Evolutionary conservation across 1,139 yeast genomes (phyloP).

Genomic region (Kodamaea alishanica): DNA sequence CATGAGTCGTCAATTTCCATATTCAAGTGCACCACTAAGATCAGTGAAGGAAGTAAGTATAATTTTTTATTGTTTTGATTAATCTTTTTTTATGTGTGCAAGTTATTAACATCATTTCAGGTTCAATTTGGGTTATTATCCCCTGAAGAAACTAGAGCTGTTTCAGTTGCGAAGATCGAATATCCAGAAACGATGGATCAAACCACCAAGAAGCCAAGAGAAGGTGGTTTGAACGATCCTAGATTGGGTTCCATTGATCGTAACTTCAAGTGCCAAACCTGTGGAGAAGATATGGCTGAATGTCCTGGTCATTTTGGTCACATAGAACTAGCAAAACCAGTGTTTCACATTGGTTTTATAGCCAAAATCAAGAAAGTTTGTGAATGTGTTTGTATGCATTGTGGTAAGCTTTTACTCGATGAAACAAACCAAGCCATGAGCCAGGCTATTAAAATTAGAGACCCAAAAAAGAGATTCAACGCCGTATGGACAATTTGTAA

Average conservation of each 20-base stretch:
- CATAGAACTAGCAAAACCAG: slow-evolving; percentile 96
- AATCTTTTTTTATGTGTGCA: neutral
- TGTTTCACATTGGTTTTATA: slow-evolving; percentile 93
- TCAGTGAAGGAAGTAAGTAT: slow-evolving; percentile 82
- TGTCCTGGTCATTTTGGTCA: slow-evolving; percentile 99
- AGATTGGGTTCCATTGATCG: slow-evolving; percentile 96
- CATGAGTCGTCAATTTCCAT: slow-evolving; percentile 70
- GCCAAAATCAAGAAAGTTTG: slow-evolving; percentile 92
- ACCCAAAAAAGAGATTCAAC: slow-evolving; percentile 91
- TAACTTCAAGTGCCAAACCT: slow-evolving; percentile 95
- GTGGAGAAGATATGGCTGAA: slow-evolving; percentile 99
- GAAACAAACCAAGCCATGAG: slow-evolving; percentile 85
- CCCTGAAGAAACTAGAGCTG: slow-evolving; percentile 96
- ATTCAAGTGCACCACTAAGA: slow-evolving; percentile 96
- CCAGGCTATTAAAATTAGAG: slow-evolving; percentile 83
- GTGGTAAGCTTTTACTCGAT: slow-evolving; percentile 89
- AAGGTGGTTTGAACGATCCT: slow-evolving; percentile 96
- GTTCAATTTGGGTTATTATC: slow-evolving; percentile 96
- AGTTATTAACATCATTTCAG: slow-evolving; percentile 28
- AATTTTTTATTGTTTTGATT: slow-evolving; percentile 4
- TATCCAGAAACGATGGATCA: slow-evolving; percentile 99
- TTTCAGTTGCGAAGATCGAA: slow-evolving; percentile 94
- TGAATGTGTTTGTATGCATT: slow-evolving; percentile 97
- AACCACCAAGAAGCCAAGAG: slow-evolving; percentile 89
- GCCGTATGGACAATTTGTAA: slow-evolving; percentile 95